Base-by-base conservation (phyloP, 1,284 basidiomycete genomes). In the Ceratobasidium sp. region DNA sequence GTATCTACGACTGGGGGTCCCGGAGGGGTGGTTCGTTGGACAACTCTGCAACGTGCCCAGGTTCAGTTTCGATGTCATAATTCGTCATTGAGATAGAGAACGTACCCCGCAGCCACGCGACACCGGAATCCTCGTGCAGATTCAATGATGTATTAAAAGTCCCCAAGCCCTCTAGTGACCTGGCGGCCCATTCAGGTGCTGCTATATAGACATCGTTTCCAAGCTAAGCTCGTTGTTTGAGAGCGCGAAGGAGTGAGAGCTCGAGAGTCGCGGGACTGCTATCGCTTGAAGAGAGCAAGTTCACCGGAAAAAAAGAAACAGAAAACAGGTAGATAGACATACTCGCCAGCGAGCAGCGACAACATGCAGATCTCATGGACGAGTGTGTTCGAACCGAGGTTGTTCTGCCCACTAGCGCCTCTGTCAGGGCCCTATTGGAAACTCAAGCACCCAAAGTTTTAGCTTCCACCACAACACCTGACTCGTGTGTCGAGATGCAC, bases 61-160 rank as follows among this genome's bases (percentile, higher is more conserved):
- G 51, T 58, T 54, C 38, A 46, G 53, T 62, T 48, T 62, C 46
- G 60, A 49, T 62, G 60, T 62, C 60, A 62, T 62, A 44, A 62
- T 14, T 46, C 42, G 42, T 62, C 40, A 62, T 62, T 28, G 42
- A 48, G 46, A 48, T 62, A 62, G 59, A 46, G 59, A 14, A 61
- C 59, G 21, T 62, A 62, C 44, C 54, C 54, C 54, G 36, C 54
- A 40, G 36, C 36, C 36, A 56, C n/a, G n/a, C 54, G 36, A 58
- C 36, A n/a, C 36, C 28, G 2, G 33, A 36, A 12, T 54, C 25
- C 28, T 18, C 30, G 53, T 30, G 53, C 1, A 14, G 14, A 16
- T 33, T 0, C 36, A 38, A 38, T 9, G 36, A 38, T 38, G 36
- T 38, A 38, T 11, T 11, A 38, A 11, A 38, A 38, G 4, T n/a